Conservation (phyloP, 441 rosid genomes). For the Raphanus hybrid region DNA sequence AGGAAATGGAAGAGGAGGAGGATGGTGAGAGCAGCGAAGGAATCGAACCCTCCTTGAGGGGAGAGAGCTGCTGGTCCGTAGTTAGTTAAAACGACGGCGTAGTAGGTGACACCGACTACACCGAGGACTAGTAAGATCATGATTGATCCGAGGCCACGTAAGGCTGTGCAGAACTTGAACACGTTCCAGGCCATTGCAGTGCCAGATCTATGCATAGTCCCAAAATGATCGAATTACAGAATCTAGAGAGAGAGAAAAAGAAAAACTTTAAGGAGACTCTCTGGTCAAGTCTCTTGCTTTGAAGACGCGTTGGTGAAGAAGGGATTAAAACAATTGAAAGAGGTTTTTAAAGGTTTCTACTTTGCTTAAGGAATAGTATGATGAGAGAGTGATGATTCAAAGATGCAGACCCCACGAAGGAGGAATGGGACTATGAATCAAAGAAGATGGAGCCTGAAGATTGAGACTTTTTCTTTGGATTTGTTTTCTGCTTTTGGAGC, state of each 20-base stretch:
- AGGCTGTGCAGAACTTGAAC: slow-evolving; percentile 90
- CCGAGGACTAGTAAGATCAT: slow-evolving; percentile 94
- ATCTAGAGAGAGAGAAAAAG: not conserved
- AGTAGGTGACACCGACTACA: slow-evolving; percentile 88
- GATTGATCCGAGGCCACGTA: slow-evolving; percentile 90
- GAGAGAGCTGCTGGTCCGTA: slow-evolving; percentile 79
- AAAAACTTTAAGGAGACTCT: not conserved
- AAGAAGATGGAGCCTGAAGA: slow-evolving; percentile 11
- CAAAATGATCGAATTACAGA: slow-evolving; percentile 23
- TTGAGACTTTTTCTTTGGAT: slow-evolving; percentile 26
- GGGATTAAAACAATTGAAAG: not conserved
- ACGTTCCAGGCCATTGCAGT: slow-evolving; percentile 98
- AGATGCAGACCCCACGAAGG: slow-evolving; percentile 24
- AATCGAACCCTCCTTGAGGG: slow-evolving; percentile 57
- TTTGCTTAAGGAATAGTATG: slow-evolving; percentile 8
- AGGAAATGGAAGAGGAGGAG: slow-evolving; percentile 66
- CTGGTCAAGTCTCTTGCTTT: not conserved
- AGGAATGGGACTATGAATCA: not conserved
- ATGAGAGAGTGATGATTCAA: slow-evolving; percentile 10
- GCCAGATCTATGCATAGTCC: slow-evolving; percentile 89
- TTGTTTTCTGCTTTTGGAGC: slow-evolving; percentile 6
- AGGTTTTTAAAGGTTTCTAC: not conserved
- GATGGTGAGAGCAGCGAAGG: slow-evolving; percentile 51
- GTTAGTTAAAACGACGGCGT: slow-evolving; percentile 85
- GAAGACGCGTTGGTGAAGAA: not conserved